Conservation (phyloP, 495 filamentous ascomycete species). For the Hypoxylon lenormandii region DNA sequence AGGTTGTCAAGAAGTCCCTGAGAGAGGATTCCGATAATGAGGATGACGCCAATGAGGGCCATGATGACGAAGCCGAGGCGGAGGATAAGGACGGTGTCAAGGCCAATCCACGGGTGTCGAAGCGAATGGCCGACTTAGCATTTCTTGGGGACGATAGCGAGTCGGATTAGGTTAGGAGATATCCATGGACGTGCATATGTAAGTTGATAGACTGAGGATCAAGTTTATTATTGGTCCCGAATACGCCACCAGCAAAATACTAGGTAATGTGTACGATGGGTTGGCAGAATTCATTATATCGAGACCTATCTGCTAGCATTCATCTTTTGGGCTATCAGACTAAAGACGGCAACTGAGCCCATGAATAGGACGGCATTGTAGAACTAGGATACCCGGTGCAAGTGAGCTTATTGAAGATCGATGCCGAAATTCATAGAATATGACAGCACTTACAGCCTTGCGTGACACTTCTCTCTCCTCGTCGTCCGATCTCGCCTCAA, state of each 20-base stretch:
- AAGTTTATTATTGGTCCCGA: background rate
- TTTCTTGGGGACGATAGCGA: slow-evolving; percentile 62
- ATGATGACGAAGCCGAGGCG: slow-evolving; percentile 50
- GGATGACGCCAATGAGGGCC: slow-evolving; percentile 58
- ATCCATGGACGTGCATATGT: background rate
- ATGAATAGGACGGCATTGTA: slow-evolving; percentile 97
- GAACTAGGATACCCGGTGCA: slow-evolving; percentile 69
- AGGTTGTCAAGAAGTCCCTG: slow-evolving; percentile 43
- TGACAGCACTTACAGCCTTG: slow-evolving; percentile 76
- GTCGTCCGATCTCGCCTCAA: slow-evolving; percentile 90
- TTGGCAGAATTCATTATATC: slow-evolving; percentile 4
- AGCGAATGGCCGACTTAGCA: slow-evolving; percentile 57
- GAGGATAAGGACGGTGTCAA: slow-evolving; percentile 48
- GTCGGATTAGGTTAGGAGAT: slow-evolving; percentile 59
- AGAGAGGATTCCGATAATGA: slow-evolving; percentile 52
- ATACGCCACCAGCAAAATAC: slow-evolving; percentile 6
- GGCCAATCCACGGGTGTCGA: slow-evolving; percentile 47
- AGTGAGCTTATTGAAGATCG: background rate
- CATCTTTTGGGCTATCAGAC: slow-evolving; percentile 81
- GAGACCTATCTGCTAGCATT: slow-evolving; percentile 56
- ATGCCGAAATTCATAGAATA: background rate
- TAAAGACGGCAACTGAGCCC: slow-evolving; percentile 92
- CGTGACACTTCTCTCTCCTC: slow-evolving; percentile 95
- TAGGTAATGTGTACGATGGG: slow-evolving; percentile 4
- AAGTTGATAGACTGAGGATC: background rate